Evolutionary conservation across 495 filamentous ascomycete genomes (phyloP), one percentile per base, ranked within the genome.

Genomic region (Hyaloscypha variabilis): DNA sequence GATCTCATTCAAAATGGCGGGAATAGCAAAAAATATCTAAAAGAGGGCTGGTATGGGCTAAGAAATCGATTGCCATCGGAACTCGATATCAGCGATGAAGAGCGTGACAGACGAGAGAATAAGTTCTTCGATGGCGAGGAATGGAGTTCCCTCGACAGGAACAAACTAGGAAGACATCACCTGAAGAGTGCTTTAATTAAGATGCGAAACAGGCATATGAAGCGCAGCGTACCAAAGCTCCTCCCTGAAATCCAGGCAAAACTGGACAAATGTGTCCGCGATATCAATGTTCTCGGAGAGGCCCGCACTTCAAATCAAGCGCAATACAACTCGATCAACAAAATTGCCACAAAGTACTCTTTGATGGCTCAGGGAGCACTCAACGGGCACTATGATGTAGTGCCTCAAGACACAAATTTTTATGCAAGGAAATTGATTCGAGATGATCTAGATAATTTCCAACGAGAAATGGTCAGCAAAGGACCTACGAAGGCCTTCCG

Each of bases 1-100:
- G 63, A 66, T 49, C 42, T 60, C 19, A 60, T 66, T 23, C 10
- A 49, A 24, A 60, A 66, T 55, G 57, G 30, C 26, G 30, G 26
- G 10, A 13, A 21, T 55, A 49, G n/a, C 6, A 39, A 54, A 29
- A 19, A 31, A 6, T 46, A 53, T 17, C 36, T 60, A 2, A 58
- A 60, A 3, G 56, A 66, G 26, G 63, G 63, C 21, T 66, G 63
- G 63, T 66, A 26, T 50, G 63, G 63, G n/a, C 50, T 66, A 11
- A 21, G 63, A 54, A 66, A 66, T 36, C 25, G 63, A n/a, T 11
- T 10, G 11, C 19, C 53, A 13, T 23, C 57, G 1, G 63, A 66
- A 25, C 17, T 26, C 2, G 29, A 60, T 0, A 29, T 60, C 34
- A 60, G 30, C 28, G 56, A 66, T 30, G 56, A 53, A 4, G 57